phyloP scores from a whole-genome alignment of 306 rosid species.

The Lupinus albus region DNA sequence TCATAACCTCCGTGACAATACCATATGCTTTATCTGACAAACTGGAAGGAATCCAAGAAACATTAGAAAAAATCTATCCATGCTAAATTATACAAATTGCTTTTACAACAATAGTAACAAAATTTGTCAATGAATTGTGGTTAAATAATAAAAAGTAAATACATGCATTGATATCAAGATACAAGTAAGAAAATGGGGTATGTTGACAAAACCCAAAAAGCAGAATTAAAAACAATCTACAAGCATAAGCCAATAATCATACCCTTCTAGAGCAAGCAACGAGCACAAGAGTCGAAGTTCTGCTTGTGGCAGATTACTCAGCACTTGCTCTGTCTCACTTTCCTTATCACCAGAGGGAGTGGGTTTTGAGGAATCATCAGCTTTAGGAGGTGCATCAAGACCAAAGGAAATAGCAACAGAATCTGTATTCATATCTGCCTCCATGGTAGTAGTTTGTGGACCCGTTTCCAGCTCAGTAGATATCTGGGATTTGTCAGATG shows the following conservation, averaged over 20 bases:
- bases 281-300: conserved; percentile 94
- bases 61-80: conserved; percentile 31
- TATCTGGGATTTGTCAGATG: conserved; percentile 52
- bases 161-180: conserved; percentile 22
- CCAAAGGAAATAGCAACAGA: conserved; percentile 49
- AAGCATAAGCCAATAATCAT: conserved; percentile 41
- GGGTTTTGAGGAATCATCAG: conserved; percentile 53
- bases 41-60: conserved; percentile 53
- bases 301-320: conserved; percentile 71
- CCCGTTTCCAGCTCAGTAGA: conserved; percentile 58
- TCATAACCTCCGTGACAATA: conserved; percentile 92
- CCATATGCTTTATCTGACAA: conserved; percentile 88
- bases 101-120: conserved; percentile 29
- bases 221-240: conserved; percentile 22
- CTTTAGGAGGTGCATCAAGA: conserved; percentile 52
- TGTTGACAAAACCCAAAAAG: conserved; percentile 8
- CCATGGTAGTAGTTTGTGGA: conserved; percentile 61
- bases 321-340: conserved; percentile 55
- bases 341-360: conserved; percentile 52
- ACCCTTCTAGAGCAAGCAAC: conserved; percentile 96
- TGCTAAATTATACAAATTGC: no score
- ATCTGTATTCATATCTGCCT: conserved; percentile 65
- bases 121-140: conserved; percentile 14
- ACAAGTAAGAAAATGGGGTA: conserved; percentile 2
- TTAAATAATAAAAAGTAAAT: conserved; percentile 26